A percentile compares a stretch with the other conserved stretches of the same genome.
These are phyloP conservation scores for Pestalotiopsis sp. DNA, from an alignment of 2,329 filamentous ascomycete genomes.

Conservation along the genomic window DNA sequence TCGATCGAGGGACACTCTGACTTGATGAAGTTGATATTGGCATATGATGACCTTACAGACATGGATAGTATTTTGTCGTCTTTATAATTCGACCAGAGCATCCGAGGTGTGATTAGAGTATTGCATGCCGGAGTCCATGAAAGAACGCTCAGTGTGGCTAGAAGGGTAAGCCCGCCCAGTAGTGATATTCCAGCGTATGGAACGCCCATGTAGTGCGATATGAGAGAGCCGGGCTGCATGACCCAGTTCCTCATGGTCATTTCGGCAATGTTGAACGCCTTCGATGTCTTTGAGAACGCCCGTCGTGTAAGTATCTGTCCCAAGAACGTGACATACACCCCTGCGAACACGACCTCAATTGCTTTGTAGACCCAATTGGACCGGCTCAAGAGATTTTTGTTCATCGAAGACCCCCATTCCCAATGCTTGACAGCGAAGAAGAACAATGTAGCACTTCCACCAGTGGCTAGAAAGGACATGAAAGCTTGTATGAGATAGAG, in stretches of 20 bases:
- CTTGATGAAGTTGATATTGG: conserved; percentile 2
- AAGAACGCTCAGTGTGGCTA: neutral
- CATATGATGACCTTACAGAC: neutral
- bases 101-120: neutral
- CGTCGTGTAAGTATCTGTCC: neutral
- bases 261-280: conserved; percentile 6
- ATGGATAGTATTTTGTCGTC: neutral
- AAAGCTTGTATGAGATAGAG: too few relatives aligned
- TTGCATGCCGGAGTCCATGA: conserved; percentile 1
- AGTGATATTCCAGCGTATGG: neutral
- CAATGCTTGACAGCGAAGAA: neutral
- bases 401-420: neutral
- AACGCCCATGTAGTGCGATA: too few relatives aligned
- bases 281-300: neutral
- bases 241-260: conserved; percentile 8
- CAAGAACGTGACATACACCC: neutral
- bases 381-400: too few relatives aligned
- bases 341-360: neutral
- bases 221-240: neutral
- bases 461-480: too few relatives aligned
- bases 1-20: neutral
- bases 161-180: neutral
- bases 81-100: neutral
- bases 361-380: too few relatives aligned
- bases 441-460: neutral